Evolutionary conservation across 495 filamentous ascomycete species (phyloP), one percentile per base, ranked within the genome.

Genomic region (Pyrenopolyporus hunteri): DNA sequence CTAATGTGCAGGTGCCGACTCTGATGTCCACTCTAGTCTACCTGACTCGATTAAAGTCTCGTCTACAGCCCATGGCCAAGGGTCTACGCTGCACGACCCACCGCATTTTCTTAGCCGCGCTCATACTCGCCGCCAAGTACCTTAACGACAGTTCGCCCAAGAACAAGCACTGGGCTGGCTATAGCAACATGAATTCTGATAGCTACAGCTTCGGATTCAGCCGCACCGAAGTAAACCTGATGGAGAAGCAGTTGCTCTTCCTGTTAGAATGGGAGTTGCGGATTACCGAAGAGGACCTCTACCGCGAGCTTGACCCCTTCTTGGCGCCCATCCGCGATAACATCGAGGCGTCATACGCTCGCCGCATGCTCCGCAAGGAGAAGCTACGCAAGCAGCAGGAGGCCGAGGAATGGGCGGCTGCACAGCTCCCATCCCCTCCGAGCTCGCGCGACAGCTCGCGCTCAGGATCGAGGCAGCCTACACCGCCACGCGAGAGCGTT

Each of bases 161-260:
- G 87, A 98, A 98, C 84, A 98, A 97, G 85, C 94, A 98, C 80
- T 98, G 94, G 94, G 92, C 94, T 22, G 86, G 83, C 56, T 98
- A 98, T 80, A 93, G 89, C 46, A 86, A 94, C 54, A 84, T 87
- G 64, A 58, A 56, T 33, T 67, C 59, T 14, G 87, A 87, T 42
- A 89, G 77, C 70, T 89, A 90, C 40, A 84, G 78, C 51, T 98
- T 98, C 72, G 89, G 93, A 59, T 98, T 98, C 81, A 92, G 86
- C 42, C 80, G 92, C 39, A 93, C 91, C 14, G 93, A 98, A 77
- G 93, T 98, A 57, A 98, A 97, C 78, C 82, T 97, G 43, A 98
- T 98, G 93, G 93, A 98, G 81, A 94, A 94, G 80, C 93, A 98
- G 75, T 83, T 98, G 25, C 86, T 98, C 32, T 93, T 90, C 80